A percentile compares a stretch with the other conserved stretches of the same genome.
Conservation (phyloP, 176 grass and related monocot genomes). For the Hsuehochloa calcarea region DNA sequence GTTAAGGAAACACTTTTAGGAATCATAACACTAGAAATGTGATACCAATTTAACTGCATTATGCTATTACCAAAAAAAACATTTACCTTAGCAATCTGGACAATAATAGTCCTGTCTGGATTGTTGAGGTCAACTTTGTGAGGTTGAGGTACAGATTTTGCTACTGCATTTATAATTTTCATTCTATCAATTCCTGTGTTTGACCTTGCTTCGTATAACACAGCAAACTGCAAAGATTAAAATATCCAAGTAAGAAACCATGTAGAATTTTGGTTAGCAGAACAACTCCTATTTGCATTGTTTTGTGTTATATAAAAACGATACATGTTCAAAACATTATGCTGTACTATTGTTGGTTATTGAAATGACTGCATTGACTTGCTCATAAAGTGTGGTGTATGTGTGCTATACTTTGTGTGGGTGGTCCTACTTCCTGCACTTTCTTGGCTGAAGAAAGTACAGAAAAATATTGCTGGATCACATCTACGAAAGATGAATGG, state of each 20-base stretch:
- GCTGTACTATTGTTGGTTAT: neutral
- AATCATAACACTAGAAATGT: neutral
- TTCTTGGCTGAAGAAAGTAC: slow-evolving; percentile 5
- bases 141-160: slow-evolving; percentile 74
- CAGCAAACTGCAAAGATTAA: slow-evolving; percentile 72
- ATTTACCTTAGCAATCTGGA: slow-evolving; percentile 90
- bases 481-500: neutral
- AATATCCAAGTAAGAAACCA: slow-evolving; percentile 15
- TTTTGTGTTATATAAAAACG: neutral
- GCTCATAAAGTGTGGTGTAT: neutral
- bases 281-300: slow-evolving; percentile 11
- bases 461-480: neutral
- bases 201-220: slow-evolving; percentile 86
- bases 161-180: slow-evolving; percentile 93
- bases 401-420: neutral
- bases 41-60: neutral
- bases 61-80: neutral
- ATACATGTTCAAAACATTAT: neutral
- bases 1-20: neutral
- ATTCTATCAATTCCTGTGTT: slow-evolving; percentile 97
- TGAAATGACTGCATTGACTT: neutral
- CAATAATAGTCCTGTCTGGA: slow-evolving; percentile 77
- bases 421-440: neutral
- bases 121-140: slow-evolving; percentile 96
- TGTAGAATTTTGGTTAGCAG: slow-evolving; percentile 2